Base-by-base conservation (phyloP, 2,329 filamentous ascomycete species). In the Metarhizium brunneum region DNA sequence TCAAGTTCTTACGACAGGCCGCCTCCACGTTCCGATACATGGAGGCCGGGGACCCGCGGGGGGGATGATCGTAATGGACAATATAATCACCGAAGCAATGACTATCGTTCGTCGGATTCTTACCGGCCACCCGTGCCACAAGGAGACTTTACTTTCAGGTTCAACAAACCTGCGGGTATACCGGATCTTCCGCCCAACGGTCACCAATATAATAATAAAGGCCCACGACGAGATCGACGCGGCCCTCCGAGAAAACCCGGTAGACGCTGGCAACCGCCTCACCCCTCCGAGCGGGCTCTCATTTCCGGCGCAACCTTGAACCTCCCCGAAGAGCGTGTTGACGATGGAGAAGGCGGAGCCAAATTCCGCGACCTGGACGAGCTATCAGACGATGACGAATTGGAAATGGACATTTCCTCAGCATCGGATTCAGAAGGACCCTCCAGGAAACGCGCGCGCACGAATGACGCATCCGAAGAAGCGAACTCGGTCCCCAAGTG, bases 401-500 rank as follows among this genome's bases (percentile, higher is more conserved):
- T 82, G 14, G 82, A 77, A 2, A 86, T 86, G 82, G 82, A 85
- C 48, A 80, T 84, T 6, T 85, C 82, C 6, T 64, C 63, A 1
- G 50, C 60, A 7, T 62, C 62, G 4, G 64, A 64, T 2, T 53
- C 62, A 0, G 79, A 79, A 11, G 70, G 69, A 0, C 75, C 73
- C 3, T 70, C 72, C 4, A 69, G 69, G 54, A 74, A 73, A 54
- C 65, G 59, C 56, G 64, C 61, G 60, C 66, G 64, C 59, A 70
- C 49, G 4, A 53, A 64, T 10, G 62, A 61, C 2, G 59, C 67
- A 4, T 59, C 64, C 16, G 68, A 68, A 8, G 66, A 72, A n/a
- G 65, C 69, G 25, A 74, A 76, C 54, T 72, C 75, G 14, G 71
- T 68, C 5, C 90, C 91, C 3, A 91, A 88, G 69, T 97, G 92